These are phyloP conservation scores for Biscutella auriculata DNA, from an alignment of 441 rosid species.

Conservation along the genomic window DNA sequence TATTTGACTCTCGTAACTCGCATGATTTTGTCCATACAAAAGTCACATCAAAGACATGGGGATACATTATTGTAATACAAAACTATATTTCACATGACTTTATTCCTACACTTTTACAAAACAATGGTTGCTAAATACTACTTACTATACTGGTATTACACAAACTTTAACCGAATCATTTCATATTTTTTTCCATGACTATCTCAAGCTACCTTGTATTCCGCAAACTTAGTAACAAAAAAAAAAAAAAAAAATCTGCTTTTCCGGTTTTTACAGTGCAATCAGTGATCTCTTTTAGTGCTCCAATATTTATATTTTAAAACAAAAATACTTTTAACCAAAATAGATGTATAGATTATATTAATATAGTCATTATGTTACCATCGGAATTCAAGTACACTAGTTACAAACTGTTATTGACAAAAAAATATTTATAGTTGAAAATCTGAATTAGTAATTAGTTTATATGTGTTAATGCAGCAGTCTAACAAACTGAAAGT, in stretches of 20 bases:
- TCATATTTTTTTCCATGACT: neutral
- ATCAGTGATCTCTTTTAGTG: neutral
- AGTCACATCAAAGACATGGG: conserved; percentile 9
- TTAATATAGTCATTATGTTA: too few relatives aligned
- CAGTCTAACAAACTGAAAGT: too few relatives aligned
- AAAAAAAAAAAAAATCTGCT: neutral
- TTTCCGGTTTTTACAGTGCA: neutral
- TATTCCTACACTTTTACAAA: conserved; percentile 10
- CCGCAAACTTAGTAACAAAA: neutral
- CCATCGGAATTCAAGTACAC: too few relatives aligned
- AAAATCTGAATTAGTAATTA: too few relatives aligned
- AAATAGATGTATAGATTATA: too few relatives aligned
- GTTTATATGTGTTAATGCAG: too few relatives aligned
- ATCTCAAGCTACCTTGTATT: neutral
- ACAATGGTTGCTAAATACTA: conserved; percentile 7
- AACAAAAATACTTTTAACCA: too few relatives aligned
- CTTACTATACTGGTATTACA: conserved; percentile 6
- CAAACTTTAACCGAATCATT: neutral
- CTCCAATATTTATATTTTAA: neutral
- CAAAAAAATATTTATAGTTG: too few relatives aligned
- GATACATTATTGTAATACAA: neutral
- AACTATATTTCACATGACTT: neutral
- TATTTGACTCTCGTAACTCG: conserved; percentile 19
- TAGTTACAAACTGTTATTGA: too few relatives aligned
- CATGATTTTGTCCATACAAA: conserved; percentile 20